phyloP scores from a whole-genome alignment of 805 yeast genomes.

The Pichia deserticola region DNA sequence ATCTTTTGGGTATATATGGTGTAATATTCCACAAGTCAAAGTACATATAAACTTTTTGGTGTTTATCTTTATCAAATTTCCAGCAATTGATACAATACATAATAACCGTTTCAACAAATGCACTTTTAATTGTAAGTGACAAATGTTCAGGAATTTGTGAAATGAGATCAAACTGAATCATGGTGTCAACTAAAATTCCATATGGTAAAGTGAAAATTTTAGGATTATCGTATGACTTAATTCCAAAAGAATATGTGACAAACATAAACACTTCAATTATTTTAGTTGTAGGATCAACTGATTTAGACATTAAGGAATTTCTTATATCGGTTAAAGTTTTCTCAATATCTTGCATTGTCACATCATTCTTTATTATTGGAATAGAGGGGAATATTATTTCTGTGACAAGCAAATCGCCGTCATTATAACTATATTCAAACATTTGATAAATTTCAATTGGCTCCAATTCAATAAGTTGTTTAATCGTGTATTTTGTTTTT shows the following conservation, averaged over 20 bases:
- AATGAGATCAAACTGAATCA: constrained; percentile 34
- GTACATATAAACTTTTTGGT: constrained; percentile 15
- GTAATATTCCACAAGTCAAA: constrained; percentile 29
- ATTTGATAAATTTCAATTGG: constrained; percentile 12
- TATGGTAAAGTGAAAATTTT: constrained; percentile 32
- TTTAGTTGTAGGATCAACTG: constrained; percentile 21
- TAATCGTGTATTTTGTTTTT: constrained; percentile 10
- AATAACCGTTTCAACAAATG: constrained; percentile 35
- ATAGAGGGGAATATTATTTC: constrained; percentile 16
- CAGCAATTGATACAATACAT: constrained; percentile 42
- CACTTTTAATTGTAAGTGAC: constrained; percentile 21
- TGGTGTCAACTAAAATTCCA: constrained; percentile 31
- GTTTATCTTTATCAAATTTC: constrained; percentile 23
- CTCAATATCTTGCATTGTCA: constrained; percentile 14
- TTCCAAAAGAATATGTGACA: constrained; percentile 29
- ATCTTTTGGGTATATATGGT: constrained; percentile 18
- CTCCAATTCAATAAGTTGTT: constrained; percentile 14
- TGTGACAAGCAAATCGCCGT: constrained; percentile 15
- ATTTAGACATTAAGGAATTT: constrained; percentile 12
- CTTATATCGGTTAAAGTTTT: constrained; percentile 17
- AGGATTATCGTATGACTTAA: constrained; percentile 27
- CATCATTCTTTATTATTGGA: constrained; percentile 3
- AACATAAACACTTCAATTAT: constrained; percentile 26
- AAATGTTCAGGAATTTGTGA: constrained; percentile 25
- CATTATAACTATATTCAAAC: constrained; percentile 13